phyloP scores from a whole-genome alignment of 164 flowering plant species.

The Magnolia officinalis region DNA sequence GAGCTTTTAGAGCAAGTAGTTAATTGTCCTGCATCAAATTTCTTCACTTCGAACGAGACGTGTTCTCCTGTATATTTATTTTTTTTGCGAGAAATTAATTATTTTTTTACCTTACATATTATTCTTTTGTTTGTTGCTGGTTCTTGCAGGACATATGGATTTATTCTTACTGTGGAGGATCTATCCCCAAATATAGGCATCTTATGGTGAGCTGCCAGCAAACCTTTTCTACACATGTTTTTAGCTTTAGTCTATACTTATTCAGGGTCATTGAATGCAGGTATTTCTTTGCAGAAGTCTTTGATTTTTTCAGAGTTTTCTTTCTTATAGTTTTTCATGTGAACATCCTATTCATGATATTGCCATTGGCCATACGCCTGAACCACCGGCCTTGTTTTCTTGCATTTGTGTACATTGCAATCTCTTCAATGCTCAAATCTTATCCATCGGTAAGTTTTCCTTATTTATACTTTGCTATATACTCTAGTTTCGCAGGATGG shows the following conservation, averaged over 20 bases:
- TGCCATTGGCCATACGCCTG: slow-evolving; percentile 84
- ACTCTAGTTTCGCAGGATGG: not conserved
- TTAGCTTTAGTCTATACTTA: not conserved
- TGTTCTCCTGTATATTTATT: not conserved
- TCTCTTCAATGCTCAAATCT: slow-evolving; percentile 89
- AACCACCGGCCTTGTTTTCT: slow-evolving; percentile 89
- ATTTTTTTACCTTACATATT: not conserved
- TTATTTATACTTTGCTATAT: not conserved
- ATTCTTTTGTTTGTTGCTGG: slow-evolving; percentile 7
- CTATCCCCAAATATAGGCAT: slow-evolving; percentile 95
- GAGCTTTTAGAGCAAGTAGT: too few relatives aligned
- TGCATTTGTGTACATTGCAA: slow-evolving; percentile 77
- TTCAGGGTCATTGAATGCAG: slow-evolving; percentile 36
- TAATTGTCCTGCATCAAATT: too few relatives aligned
- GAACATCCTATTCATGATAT: slow-evolving; percentile 82
- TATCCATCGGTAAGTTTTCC: slow-evolving; percentile 81
- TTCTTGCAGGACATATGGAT: slow-evolving; percentile 85
- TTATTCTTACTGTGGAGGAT: slow-evolving; percentile 81
- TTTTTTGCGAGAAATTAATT: not conserved
- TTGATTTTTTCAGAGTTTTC: slow-evolving; percentile 82
- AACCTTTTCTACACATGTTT: not conserved
- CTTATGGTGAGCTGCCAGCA: slow-evolving; percentile 57
- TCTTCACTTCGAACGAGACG: not conserved
- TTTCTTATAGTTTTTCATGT: slow-evolving; percentile 82
- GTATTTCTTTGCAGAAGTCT: slow-evolving; percentile 99